Base-by-base conservation (phyloP, 1,284 basidiomycete species). In the Irpex lacteus region DNA sequence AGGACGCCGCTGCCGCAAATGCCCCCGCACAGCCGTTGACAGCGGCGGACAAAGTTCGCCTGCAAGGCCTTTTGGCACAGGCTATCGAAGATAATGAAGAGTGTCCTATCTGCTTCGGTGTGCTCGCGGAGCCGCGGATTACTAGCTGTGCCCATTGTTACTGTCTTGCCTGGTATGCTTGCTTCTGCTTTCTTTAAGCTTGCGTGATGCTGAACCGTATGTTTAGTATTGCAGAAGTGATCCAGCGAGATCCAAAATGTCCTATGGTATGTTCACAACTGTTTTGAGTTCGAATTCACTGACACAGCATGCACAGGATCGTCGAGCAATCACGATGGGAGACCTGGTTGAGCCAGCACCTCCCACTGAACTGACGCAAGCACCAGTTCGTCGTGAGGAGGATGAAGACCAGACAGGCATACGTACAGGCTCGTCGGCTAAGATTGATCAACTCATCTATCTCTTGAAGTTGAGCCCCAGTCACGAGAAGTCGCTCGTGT, bases 41-140 rank as follows among this genome's bases (percentile, higher is more conserved):
- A 34, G 76, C 81, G 6, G 80, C 80, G 66, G 82, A 84, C 56
- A 87, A 78, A 73, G 72, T 72, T 18, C 82, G 82, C 21, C 76
- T 96, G n/a, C 87, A 93, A 70, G 76, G 73, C 11, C 75, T 85
- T 40, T 83, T 96, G 26, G 81, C 84, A 9, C 84, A 87, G 67
- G 85, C 84, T 0, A 86, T 95, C 21, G 91, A 93, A 69, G 92
- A 95, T 67, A 89, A 82, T 62, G 92, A 94, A 76, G 94, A 96
- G 73, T 96, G 94, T 70, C 85, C 90, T 3, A 82, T 95, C 53
- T 95, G 93, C 71, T 91, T 94, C 69, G 78, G 80, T 61, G 75
- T 87, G 9, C 71, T 90, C 8, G 80, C 78, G 11, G 85, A 94
- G 38, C 88, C 92, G 1, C 82, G 91, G 55, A 95, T 96, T 68